Evolutionary conservation across 768 basidiomycete genomes (phyloP).

Genomic region (Agaricus subrufescens): DNA sequence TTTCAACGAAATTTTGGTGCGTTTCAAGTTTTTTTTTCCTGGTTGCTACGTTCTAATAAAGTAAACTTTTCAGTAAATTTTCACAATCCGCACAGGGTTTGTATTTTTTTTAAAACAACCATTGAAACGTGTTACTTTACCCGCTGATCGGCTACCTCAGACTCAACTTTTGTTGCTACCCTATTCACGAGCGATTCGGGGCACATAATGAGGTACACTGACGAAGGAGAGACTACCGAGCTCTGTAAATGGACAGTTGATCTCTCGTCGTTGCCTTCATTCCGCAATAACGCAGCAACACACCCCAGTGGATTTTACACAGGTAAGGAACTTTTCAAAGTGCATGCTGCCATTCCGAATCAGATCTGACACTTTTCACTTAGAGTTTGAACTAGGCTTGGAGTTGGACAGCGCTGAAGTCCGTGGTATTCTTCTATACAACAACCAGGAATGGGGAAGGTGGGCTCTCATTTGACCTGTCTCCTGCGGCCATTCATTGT

Average conservation of each 20-base stretch:
- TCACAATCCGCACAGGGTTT: conserved; percentile 57
- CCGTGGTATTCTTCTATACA: conserved; percentile 71
- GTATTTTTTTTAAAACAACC: not conserved
- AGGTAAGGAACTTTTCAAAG: conserved; percentile 34
- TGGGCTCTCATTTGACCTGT: conserved; percentile 29
- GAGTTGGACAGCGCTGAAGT: conserved; percentile 87
- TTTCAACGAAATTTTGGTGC: conserved; percentile 82
- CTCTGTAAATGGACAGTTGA: conserved; percentile 89
- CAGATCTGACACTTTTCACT: conserved; percentile 1
- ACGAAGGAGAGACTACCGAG: conserved; percentile 75
- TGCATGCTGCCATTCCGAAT: not conserved
- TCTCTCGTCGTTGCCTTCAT: conserved; percentile 70
- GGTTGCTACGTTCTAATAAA: not conserved
- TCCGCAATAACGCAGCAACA: conserved; percentile 63
- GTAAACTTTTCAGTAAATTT: conserved; percentile 51
- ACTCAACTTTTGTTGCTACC: conserved; percentile 78
- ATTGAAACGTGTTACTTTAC: not conserved
- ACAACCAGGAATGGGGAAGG: conserved; percentile 78
- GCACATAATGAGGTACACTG: conserved; percentile 75
- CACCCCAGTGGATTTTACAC: conserved; percentile 71
- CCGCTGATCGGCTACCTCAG: conserved; percentile 28
- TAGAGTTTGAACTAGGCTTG: conserved; percentile 81
- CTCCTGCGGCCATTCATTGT: not conserved
- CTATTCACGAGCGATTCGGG: conserved; percentile 76
- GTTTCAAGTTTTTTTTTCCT: conserved; percentile 17